Percentiles rank a stretch among this genome's conserved stretches.
phyloP scores from a whole-genome alignment of 139 green algal genomes.

The Trebouxia sp. region DNA sequence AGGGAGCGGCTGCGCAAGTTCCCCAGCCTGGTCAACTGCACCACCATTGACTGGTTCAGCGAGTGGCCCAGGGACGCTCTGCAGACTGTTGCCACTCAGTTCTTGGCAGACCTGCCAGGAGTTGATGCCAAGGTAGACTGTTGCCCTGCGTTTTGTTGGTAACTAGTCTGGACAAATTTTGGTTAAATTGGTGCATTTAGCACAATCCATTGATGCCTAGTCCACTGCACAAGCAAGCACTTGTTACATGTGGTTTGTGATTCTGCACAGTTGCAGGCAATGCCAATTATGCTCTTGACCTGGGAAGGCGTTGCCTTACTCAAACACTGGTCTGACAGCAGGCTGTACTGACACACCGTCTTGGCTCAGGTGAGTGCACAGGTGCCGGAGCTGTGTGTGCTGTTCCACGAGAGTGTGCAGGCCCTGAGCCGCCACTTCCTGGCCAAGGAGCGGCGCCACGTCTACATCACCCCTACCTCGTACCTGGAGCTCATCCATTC shows the following conservation, averaged over 20 bases:
- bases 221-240: too few species aligned
- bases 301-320: too few species aligned
- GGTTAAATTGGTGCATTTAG: too few species aligned
- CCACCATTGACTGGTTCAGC: constrained; percentile 86
- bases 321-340: not conserved
- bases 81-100: constrained; percentile 61
- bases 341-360: not conserved
- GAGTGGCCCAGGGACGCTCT: constrained; percentile 42
- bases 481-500: constrained; percentile 82
- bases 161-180: too few species aligned
- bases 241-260: too few species aligned
- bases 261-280: too few species aligned
- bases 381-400: constrained; percentile 68
- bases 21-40: constrained; percentile 84
- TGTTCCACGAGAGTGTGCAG: constrained; percentile 60
- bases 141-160: too few species aligned
- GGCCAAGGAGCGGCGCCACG: constrained; percentile 58
- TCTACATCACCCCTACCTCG: constrained; percentile 82
- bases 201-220: too few species aligned
- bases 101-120: constrained; percentile 52
- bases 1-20: constrained; percentile 72
- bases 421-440: constrained; percentile 55
- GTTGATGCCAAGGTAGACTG: constrained; percentile 17
- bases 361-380: constrained; percentile 35
- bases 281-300: too few species aligned